Evolutionary conservation across 176 grass and related monocot species (phyloP).

Genomic region (Eragrostis curvula): DNA sequence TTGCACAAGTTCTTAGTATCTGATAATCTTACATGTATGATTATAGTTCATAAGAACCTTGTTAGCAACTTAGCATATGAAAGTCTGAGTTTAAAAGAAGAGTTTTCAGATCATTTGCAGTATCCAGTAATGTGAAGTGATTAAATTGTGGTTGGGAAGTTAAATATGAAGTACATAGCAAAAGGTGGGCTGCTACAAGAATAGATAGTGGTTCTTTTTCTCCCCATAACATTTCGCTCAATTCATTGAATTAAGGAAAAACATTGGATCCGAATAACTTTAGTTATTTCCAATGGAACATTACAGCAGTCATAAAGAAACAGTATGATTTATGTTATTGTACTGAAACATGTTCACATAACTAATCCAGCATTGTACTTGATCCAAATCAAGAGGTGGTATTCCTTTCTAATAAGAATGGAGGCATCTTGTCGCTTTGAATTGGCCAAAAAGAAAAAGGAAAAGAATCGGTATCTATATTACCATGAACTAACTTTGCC

Average conservation of each 20-base stretch:
- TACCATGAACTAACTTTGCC: neutral
- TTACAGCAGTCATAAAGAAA: neutral
- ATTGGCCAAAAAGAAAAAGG: neutral
- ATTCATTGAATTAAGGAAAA: neutral
- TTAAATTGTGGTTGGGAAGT: neutral
- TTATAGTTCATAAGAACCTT: slow-evolving; percentile 1
- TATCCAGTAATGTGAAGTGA: neutral
- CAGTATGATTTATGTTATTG: neutral
- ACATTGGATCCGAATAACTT: neutral
- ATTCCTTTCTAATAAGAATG: neutral
- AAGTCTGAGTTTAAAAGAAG: neutral
- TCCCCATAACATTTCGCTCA: neutral
- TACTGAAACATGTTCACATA: neutral
- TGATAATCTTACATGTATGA: neutral
- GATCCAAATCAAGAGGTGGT: neutral
- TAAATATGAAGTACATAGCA: neutral
- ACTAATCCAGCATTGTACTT: neutral
- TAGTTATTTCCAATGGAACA: neutral
- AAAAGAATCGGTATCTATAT: neutral
- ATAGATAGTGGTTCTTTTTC: neutral
- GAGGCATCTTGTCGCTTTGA: neutral
- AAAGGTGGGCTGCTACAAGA: neutral
- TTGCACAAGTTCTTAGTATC: slow-evolving; percentile 7
- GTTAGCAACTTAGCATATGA: neutral
- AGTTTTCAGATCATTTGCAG: neutral